A percentile compares a stretch with the other conserved stretches of the same genome.
These are phyloP conservation scores for Cytospora leucostoma DNA, from an alignment of 2,329 filamentous ascomycete genomes.

Conservation along the genomic window DNA sequence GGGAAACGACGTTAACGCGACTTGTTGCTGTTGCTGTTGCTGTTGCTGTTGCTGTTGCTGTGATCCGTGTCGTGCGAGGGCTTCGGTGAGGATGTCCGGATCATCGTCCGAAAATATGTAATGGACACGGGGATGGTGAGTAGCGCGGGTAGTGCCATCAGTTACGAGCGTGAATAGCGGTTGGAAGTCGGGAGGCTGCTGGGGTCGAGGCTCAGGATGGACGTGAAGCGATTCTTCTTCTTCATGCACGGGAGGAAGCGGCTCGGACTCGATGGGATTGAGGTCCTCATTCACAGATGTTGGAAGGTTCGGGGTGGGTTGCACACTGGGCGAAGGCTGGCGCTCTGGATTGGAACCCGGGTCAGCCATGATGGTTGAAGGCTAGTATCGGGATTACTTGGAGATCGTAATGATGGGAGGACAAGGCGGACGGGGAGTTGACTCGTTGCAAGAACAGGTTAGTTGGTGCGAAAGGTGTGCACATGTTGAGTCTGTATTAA, in stretches of 20 bases:
- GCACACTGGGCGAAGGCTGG: not conserved
- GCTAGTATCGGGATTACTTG: not conserved
- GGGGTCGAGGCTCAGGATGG: conserved; percentile 23
- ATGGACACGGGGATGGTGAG: conserved; percentile 82
- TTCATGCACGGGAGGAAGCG: not conserved
- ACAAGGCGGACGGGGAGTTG: not conserved
- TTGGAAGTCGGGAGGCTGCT: conserved; percentile 56
- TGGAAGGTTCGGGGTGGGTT: not conserved
- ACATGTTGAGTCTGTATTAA: conserved; percentile 13
- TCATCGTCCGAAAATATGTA: conserved; percentile 96
- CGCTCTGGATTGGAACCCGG: conserved; percentile 13
- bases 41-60: no score
- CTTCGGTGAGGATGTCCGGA: conserved; percentile 70
- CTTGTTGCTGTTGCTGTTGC: conserved; percentile 30
- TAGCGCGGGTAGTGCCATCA: conserved; percentile 70
- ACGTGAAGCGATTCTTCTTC: conserved; percentile 25
- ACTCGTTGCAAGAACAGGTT: not conserved
- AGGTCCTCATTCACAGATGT: not conserved
- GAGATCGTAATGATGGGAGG: not conserved
- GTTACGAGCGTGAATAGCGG: conserved; percentile 86
- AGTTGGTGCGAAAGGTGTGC: not conserved
- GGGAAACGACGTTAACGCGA: conserved; percentile 21
- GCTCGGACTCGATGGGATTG: conserved; percentile 3
- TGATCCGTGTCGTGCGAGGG: conserved; percentile 52
- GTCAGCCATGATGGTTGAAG: conserved; percentile 19